Evolutionary conservation across 2,329 filamentous ascomycete species (phyloP).

Genomic region (Scedosporium aurantiacum): DNA sequence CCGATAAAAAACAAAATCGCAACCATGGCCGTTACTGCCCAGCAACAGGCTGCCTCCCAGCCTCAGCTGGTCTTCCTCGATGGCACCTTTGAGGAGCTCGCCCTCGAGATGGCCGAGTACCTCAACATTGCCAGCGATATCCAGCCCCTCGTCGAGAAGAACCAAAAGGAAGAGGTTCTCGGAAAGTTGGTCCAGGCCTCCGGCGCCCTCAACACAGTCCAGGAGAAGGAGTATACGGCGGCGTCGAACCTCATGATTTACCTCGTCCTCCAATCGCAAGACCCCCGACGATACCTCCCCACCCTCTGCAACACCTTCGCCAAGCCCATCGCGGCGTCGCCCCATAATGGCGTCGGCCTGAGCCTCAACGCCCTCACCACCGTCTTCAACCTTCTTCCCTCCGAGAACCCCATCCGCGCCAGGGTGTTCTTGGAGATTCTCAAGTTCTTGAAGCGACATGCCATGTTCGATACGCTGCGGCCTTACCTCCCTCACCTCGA

Average conservation of each 20-base stretch:
- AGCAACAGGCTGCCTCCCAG: conserved; percentile 28
- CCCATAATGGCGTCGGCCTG: conserved; percentile 72
- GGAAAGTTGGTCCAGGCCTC: conserved; percentile 82
- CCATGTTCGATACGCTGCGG: conserved; percentile 73
- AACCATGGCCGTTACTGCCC: conserved; percentile 22
- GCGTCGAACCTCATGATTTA: conserved; percentile 96
- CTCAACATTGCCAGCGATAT: conserved; percentile 74
- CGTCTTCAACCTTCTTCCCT: conserved; percentile 85
- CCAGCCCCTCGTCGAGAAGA: conserved; percentile 59
- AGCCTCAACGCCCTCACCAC: conserved; percentile 86
- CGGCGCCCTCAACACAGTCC: conserved; percentile 65
- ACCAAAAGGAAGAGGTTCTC: conserved; percentile 76
- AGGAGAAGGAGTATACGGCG: conserved; percentile 93
- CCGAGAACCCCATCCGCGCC: conserved; percentile 68
- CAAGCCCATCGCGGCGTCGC: conserved; percentile 76
- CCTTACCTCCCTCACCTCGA: conserved; percentile 76
- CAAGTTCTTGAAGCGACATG: conserved; percentile 63
- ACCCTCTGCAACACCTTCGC: conserved; percentile 82
- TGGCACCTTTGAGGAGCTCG: conserved; percentile 85
- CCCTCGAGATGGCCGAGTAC: conserved; percentile 89
- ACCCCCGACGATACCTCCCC: conserved; percentile 76
- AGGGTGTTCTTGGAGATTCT: conserved; percentile 86
- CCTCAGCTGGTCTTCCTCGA: conserved; percentile 67
- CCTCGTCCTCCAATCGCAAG: conserved; percentile 76
- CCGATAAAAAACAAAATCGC: conserved; percentile 1